Evolutionary conservation across 2,329 filamentous ascomycete species (phyloP).

Genomic region (Chaetomiaceae sp.): DNA sequence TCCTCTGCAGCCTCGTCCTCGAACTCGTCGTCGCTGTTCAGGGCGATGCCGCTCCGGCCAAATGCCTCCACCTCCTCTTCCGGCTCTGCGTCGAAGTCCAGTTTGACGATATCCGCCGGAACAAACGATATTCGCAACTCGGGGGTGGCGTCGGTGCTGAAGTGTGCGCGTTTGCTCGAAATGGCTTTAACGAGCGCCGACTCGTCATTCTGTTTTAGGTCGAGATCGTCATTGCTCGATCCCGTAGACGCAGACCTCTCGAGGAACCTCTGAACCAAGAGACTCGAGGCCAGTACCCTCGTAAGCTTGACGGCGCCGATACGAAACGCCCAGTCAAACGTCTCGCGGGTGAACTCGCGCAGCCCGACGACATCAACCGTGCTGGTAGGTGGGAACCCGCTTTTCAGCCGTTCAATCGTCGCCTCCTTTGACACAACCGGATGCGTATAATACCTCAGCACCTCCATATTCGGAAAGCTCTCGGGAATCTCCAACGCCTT

Average conservation of each 20-base stretch:
- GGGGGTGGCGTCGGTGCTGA: constrained; percentile 66
- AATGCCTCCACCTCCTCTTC: constrained; percentile 50
- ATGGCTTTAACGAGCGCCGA: constrained; percentile 59
- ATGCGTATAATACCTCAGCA: constrained; percentile 82
- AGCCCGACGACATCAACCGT: constrained; percentile 63
- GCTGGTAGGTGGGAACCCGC: constrained; percentile 55
- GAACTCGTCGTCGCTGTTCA: constrained; percentile 64
- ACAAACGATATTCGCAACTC: constrained; percentile 77
- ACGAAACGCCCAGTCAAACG: constrained; percentile 80
- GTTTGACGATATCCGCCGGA: constrained; percentile 69
- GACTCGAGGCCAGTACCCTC: constrained; percentile 68
- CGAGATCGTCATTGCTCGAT: constrained; percentile 25
- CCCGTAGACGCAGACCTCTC: constrained; percentile 22
- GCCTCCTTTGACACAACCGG: constrained; percentile 69
- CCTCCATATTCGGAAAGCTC: constrained; percentile 72
- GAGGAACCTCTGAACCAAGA: constrained; percentile 61
- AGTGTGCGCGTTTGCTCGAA: constrained; percentile 63
- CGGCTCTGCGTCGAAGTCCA: constrained; percentile 70
- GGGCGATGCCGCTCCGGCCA: constrained; percentile 51
- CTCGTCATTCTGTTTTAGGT: constrained; percentile 43
- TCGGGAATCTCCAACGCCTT: constrained; percentile 71
- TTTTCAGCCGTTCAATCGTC: constrained; percentile 51
- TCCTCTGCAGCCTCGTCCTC: constrained; percentile 34
- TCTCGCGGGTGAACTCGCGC: constrained; percentile 69
- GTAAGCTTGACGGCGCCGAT: constrained; percentile 82